Conservation (phyloP, 257 asterid genomes). For the Primulina eburnea region DNA sequence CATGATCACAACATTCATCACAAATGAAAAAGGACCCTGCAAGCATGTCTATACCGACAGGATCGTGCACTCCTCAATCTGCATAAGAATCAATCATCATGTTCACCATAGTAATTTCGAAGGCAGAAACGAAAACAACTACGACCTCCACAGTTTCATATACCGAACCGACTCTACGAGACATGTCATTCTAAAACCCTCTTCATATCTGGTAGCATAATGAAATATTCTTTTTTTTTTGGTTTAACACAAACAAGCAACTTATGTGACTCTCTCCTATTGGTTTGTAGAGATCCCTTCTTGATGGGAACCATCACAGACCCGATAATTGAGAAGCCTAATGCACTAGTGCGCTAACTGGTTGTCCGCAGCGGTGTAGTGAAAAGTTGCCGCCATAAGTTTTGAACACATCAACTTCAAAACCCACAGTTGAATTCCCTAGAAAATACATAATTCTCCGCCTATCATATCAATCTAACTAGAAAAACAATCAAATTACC, state of each 20-base stretch:
- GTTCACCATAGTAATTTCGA: neutral
- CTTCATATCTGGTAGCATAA: neutral
- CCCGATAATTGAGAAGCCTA: neutral
- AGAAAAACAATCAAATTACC: too few species aligned
- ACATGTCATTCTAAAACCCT: neutral
- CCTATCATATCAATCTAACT: too few species aligned
- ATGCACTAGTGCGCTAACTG: neutral
- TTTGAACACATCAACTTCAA: neutral
- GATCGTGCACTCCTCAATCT: neutral
- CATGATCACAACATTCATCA: conserved; percentile 19
- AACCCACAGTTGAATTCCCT: too few species aligned
- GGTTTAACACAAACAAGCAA: too few species aligned
- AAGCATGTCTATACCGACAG: conserved; percentile 10
- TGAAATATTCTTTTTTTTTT: neutral
- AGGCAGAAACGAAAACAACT: neutral
- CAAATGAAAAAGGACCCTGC: neutral
- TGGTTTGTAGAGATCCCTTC: neutral
- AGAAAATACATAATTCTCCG: too few species aligned
- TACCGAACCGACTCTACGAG: neutral
- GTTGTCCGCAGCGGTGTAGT: neutral
- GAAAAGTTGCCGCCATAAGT: neutral
- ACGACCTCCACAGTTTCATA: neutral
- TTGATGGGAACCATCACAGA: neutral
- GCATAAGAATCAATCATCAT: neutral
- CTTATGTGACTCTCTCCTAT: too few species aligned